Evolutionary conservation across 179 eudicot species (phyloP).

Genomic region (Actinidia polygama): DNA sequence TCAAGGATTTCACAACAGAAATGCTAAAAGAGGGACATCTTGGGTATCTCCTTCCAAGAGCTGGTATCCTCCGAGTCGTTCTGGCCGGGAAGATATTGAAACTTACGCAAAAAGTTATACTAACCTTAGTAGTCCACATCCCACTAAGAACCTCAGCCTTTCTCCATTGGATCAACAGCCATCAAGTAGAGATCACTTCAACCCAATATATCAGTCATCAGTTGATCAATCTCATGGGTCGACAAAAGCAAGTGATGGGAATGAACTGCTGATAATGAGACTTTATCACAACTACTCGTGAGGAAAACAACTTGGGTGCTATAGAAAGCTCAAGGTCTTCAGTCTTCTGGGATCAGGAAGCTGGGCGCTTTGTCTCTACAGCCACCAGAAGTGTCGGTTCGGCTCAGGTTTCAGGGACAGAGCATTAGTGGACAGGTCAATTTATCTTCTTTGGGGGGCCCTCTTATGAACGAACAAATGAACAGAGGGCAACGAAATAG

Average conservation of each 20-base stretch:
- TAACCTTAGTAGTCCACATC: conserved; percentile 74
- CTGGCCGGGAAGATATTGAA: conserved; percentile 76
- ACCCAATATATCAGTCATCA: conserved; percentile 68
- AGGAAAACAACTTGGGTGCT: conserved; percentile 33
- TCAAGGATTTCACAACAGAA: conserved; percentile 46
- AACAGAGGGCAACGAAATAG: conserved; percentile 41
- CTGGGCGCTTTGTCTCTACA: conserved; percentile 79
- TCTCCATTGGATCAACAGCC: conserved; percentile 45
- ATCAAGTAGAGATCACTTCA: conserved; percentile 54
- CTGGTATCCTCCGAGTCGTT: conserved; percentile 77
- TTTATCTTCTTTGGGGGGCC: conserved; percentile 87
- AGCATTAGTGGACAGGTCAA: conserved; percentile 67
- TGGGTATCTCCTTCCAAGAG: conserved; percentile 56
- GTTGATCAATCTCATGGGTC: conserved; percentile 74
- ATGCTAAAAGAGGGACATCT: conserved; percentile 39
- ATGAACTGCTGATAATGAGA: conserved; percentile 17
- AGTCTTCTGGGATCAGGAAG: conserved; percentile 84
- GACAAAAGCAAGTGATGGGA: conserved; percentile 37
- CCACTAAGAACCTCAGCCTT: conserved; percentile 39
- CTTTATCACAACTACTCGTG: conserved; percentile 25
- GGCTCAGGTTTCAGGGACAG: conserved; percentile 49
- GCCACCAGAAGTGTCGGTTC: conserved; percentile 40
- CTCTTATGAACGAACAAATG: conserved; percentile 55
- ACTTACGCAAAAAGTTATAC: conserved; percentile 61
- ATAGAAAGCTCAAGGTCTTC: conserved; percentile 47